Conservation (phyloP, 2,329 filamentous ascomycete genomes). For the Monilinia laxa region DNA sequence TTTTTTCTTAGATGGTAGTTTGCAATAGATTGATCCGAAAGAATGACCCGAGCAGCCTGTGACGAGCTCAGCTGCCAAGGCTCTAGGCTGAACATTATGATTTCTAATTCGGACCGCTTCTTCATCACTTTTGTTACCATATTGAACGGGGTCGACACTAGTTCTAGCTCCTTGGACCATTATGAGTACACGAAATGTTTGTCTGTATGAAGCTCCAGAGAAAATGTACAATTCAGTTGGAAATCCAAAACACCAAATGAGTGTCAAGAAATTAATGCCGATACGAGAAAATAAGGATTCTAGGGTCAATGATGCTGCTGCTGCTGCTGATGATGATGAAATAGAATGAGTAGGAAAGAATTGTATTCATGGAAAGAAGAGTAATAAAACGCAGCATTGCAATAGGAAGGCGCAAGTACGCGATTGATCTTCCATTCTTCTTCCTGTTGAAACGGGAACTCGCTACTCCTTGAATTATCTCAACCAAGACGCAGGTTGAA, state of each 20-base stretch:
- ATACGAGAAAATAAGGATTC: background rate
- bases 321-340: background rate
- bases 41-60: background rate
- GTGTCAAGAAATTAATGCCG: background rate
- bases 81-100: too few relatives aligned
- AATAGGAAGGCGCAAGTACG: background rate
- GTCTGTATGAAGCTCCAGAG: background rate
- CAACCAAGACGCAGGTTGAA: too few relatives aligned
- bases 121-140: too few relatives aligned
- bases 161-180: too few relatives aligned
- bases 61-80: background rate
- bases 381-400: too few relatives aligned
- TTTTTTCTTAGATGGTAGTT: background rate
- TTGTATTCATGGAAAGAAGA: background rate
- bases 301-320: background rate
- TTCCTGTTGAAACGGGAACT: background rate
- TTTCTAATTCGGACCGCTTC: too few relatives aligned
- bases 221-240: too few relatives aligned
- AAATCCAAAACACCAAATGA: background rate
- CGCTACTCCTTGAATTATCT: background rate
- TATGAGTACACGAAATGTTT: too few relatives aligned
- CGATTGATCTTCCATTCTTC: background rate
- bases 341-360: background rate
- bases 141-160: too few relatives aligned
- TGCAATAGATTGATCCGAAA: background rate